phyloP scores from a whole-genome alignment of 129 eudicot species.

The Chrysanthemum lavandulifolium region DNA sequence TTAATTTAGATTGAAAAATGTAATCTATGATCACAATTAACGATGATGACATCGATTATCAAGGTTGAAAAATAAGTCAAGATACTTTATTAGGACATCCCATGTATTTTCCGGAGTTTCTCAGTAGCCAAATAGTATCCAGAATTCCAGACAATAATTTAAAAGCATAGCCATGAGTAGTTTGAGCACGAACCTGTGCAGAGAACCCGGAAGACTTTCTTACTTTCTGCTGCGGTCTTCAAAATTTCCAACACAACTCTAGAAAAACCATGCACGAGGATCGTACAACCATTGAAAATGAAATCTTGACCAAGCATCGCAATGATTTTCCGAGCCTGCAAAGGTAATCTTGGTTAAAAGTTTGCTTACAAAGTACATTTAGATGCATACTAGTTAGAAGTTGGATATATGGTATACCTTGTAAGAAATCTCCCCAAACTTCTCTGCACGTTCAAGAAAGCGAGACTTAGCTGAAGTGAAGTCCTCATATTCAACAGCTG shows the following conservation, averaged over 20 bases:
- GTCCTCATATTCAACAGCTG: conserved; percentile 90
- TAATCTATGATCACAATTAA: too few species aligned
- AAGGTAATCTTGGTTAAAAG: conserved; percentile 15
- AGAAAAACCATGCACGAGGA: conserved; percentile 96
- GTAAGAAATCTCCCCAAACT: conserved; percentile 92
- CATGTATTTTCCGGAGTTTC: too few species aligned
- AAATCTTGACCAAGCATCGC: conserved; percentile 96
- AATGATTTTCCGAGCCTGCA: conserved; percentile 86
- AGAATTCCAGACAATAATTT: too few species aligned
- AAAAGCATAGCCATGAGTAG: background rate
- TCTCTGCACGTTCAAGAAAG: conserved; percentile 96
- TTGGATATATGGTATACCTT: conserved; percentile 42
- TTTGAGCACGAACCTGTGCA: conserved; percentile 73
- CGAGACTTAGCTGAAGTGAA: conserved; percentile 90
- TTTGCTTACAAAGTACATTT: too few species aligned
- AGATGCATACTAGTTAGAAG: too few species aligned
- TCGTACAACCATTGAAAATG: conserved; percentile 96
- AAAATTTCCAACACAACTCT: conserved; percentile 85
- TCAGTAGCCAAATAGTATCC: too few species aligned
- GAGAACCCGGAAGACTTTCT: conserved; percentile 77
- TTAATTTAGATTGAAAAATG: too few species aligned
- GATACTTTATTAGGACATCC: too few species aligned
- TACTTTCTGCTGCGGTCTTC: conserved; percentile 79
- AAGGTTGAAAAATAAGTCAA: too few species aligned
- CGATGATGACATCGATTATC: too few species aligned